phyloP scores from a whole-genome alignment of 257 asterid species.

The Solanum pinnatisectum region DNA sequence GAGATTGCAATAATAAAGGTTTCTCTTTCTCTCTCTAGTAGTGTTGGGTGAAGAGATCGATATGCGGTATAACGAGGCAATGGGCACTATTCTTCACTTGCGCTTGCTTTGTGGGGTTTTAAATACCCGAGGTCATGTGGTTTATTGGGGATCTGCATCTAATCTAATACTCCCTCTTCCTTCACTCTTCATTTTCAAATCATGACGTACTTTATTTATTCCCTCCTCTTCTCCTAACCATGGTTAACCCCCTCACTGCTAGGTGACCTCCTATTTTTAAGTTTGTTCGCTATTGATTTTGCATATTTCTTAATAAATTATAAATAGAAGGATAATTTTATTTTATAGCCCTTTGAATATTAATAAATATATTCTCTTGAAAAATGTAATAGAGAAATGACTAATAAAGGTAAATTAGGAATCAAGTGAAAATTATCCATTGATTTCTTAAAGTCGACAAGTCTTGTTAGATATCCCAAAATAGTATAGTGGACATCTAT shows the following conservation, averaged over 20 bases:
- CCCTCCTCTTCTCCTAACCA: background rate
- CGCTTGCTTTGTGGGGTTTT: background rate
- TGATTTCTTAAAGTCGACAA: too few relatives aligned
- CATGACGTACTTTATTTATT: background rate
- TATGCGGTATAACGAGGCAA: background rate
- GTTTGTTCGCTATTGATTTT: too few relatives aligned
- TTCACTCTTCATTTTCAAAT: background rate
- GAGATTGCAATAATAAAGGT: constrained; percentile 28
- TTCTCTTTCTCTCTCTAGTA: constrained; percentile 17
- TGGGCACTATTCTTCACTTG: background rate
- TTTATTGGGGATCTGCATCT: constrained; percentile 35
- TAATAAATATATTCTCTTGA: too few relatives aligned
- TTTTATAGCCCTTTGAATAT: too few relatives aligned
- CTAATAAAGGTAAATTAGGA: too few relatives aligned
- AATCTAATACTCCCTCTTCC: background rate
- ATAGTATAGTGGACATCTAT: too few relatives aligned
- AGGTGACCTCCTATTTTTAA: background rate
- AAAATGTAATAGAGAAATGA: too few relatives aligned
- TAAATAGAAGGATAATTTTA: too few relatives aligned
- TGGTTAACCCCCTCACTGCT: background rate
- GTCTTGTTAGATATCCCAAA: too few relatives aligned
- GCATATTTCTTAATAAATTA: too few relatives aligned
- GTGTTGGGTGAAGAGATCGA: background rate
- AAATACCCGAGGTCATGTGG: constrained; percentile 18
- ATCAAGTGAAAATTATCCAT: too few relatives aligned